Conservation (phyloP, 176 grass and related monocot genomes). For the Neostapfia colusana region DNA sequence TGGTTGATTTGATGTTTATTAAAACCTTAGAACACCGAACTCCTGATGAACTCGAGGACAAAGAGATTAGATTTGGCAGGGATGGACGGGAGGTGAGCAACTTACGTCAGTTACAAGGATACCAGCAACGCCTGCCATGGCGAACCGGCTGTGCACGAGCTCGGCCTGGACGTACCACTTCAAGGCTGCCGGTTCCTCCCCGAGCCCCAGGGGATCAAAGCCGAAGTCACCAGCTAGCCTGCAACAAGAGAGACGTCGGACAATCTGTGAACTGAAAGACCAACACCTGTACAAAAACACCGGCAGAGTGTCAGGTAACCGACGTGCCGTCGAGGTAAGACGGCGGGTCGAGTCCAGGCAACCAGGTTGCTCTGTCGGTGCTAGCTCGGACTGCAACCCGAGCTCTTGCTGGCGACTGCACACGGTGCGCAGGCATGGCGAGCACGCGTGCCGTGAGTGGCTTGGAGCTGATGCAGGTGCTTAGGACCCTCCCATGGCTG, state of each 20-base stretch:
- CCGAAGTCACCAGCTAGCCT: constrained; percentile 80
- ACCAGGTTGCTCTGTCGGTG: constrained; percentile 61
- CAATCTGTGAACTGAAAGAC: background rate
- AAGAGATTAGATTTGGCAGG: background rate
- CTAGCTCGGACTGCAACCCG: constrained; percentile 36
- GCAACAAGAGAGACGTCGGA: constrained; percentile 4
- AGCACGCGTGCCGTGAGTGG: background rate
- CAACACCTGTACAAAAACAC: background rate
- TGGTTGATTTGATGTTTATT: background rate
- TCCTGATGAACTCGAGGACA: background rate
- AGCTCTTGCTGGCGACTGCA: background rate
- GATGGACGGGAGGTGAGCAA: background rate
- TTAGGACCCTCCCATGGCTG: constrained; percentile 23
- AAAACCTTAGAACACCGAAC: background rate
- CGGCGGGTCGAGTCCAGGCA: constrained; percentile 77
- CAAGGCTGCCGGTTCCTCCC: constrained; percentile 60
- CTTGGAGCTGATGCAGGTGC: constrained; percentile 19
- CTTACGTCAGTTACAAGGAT: constrained; percentile 55
- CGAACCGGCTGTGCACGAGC: constrained; percentile 85
- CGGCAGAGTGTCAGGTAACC: constrained; percentile 32
- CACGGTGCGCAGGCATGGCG: background rate
- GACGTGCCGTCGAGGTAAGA: constrained; percentile 90
- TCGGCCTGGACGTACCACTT: constrained; percentile 92
- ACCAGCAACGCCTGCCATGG: constrained; percentile 68
- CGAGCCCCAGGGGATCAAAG: constrained; percentile 83